Percentiles rank a stretch among this genome's conserved stretches.
Conservation (phyloP, 1,139 yeast species). For the Lodderomyces parapsilosis region DNA sequence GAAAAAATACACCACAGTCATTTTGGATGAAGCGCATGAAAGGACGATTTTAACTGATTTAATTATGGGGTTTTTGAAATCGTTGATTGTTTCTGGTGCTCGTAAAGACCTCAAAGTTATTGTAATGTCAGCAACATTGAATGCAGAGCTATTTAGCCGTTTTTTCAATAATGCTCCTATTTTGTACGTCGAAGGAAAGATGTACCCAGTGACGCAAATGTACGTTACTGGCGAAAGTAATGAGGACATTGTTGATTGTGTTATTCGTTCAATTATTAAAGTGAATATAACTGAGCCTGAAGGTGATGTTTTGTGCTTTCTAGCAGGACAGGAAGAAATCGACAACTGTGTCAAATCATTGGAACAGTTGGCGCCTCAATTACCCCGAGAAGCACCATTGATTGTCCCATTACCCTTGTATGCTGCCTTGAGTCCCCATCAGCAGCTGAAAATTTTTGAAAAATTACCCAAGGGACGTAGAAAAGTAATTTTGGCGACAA, state of each 20-base stretch:
- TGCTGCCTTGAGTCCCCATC: conserved; percentile 86
- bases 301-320: conserved; percentile 87
- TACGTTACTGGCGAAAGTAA: conserved; percentile 50
- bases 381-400: conserved; percentile 74
- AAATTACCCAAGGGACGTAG: conserved; percentile 60
- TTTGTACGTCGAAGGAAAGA: conserved; percentile 84
- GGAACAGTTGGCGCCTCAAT: conserved; percentile 56
- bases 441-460: conserved; percentile 76
- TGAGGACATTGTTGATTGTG: conserved; percentile 82
- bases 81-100: conserved; percentile 46
- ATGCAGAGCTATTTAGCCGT: conserved; percentile 82
- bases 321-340: conserved; percentile 97
- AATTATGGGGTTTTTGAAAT: conserved; percentile 82
- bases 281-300: conserved; percentile 73
- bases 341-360: conserved; percentile 75
- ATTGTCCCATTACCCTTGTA: conserved; percentile 81
- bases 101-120: conserved; percentile 60
- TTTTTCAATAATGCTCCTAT: conserved; percentile 81
- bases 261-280: conserved; percentile 74
- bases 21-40: conserved; percentile 97
- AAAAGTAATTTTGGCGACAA: conserved; percentile 86
- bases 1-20: conserved; percentile 67
- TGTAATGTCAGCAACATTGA: conserved; percentile 93
- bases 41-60: conserved; percentile 90
- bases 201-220: conserved; percentile 74